Percentiles rank a stretch among this genome's conserved stretches.
phyloP scores from a whole-genome alignment of 345 rosid species.

The Cardamine resedifolia region DNA sequence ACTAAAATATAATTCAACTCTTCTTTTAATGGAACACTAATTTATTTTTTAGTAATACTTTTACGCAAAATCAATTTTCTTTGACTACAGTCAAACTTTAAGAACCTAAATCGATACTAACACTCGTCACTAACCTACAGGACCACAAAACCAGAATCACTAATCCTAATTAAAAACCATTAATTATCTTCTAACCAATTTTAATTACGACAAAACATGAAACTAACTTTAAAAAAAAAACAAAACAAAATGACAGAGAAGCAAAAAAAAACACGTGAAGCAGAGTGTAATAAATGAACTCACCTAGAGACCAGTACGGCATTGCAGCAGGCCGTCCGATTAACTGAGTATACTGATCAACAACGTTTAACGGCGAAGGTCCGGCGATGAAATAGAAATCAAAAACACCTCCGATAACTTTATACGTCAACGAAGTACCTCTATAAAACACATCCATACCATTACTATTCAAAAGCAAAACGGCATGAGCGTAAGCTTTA shows the following conservation, averaged over 20 bases:
- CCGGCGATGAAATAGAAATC: constrained; percentile 93
- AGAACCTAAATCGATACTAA: not conserved
- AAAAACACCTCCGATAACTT: constrained; percentile 88
- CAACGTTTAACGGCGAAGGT: constrained; percentile 68
- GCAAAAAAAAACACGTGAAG: not conserved
- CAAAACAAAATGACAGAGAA: not conserved
- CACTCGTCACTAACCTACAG: not conserved
- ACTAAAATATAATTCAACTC: not conserved
- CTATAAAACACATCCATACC: constrained; percentile 95
- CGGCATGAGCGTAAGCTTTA: constrained; percentile 64
- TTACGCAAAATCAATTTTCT: no score
- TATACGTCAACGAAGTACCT: constrained; percentile 84
- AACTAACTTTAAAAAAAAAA: not conserved
- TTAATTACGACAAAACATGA: not conserved
- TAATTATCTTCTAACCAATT: not conserved
- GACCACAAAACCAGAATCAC: constrained; percentile 3
- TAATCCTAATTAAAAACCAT: not conserved
- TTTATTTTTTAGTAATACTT: no score
- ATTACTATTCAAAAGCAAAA: constrained; percentile 82
- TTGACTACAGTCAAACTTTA: not conserved
- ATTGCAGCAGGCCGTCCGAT: constrained; percentile 97
- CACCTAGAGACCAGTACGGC: constrained; percentile 99
- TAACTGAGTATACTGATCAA: constrained; percentile 78
- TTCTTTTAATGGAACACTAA: constrained; percentile 15
- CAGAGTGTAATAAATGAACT: constrained; percentile 4